Conservation (phyloP, 106 monocot genomes). For the Gastrodia elata region DNA sequence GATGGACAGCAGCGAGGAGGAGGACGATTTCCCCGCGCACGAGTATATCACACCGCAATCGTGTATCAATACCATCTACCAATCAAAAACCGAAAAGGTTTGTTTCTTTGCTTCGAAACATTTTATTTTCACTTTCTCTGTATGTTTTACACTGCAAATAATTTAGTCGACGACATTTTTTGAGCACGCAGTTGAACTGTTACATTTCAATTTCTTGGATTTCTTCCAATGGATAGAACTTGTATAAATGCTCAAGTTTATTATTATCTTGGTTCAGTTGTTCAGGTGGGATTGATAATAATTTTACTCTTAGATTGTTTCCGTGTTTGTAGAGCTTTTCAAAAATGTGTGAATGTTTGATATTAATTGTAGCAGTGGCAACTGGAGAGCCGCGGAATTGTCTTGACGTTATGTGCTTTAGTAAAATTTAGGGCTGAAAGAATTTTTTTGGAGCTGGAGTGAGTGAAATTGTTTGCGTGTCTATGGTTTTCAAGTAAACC, state of each 20-base stretch:
- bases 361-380: not conserved
- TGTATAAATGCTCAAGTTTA: not conserved
- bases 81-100: slow-evolving; percentile 92
- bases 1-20: slow-evolving; percentile 99
- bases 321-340: not conserved
- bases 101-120: not conserved
- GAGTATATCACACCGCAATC: slow-evolving; percentile 98
- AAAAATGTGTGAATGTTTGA: not conserved
- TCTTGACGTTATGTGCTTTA: not conserved
- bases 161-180: not conserved
- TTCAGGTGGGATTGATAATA: not conserved
- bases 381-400: not conserved
- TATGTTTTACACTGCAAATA: not conserved
- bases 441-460: not conserved
- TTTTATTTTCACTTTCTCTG: not conserved
- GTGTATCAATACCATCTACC: slow-evolving; percentile 66
- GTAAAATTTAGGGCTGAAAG: not conserved
- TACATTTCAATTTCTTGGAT: not conserved
- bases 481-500: not conserved
- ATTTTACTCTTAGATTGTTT: not conserved
- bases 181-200: not conserved
- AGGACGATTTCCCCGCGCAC: slow-evolving; percentile 79
- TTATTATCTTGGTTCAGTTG: not conserved
- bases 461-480: not conserved
- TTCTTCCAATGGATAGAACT: not conserved